Evolutionary conservation across 202 grass and related monocot genomes (phyloP).

Genomic region (Saccharum hybrid): DNA sequence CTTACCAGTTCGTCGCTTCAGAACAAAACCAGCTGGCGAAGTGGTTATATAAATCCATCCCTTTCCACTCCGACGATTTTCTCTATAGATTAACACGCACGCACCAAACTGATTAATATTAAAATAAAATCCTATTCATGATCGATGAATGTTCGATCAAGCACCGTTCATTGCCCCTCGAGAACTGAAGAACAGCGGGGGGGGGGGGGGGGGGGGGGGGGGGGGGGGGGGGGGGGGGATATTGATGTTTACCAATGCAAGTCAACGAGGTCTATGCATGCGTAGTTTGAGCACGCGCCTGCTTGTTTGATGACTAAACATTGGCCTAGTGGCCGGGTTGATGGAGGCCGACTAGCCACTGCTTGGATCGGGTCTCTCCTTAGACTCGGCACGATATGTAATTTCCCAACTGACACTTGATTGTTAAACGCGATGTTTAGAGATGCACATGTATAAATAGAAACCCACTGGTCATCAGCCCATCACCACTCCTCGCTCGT

Average conservation of each 20-base stretch:
- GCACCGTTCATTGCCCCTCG: background rate
- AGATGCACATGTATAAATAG: conserved; percentile 22
- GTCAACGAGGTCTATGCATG: conserved; percentile 6
- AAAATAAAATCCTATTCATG: too few relatives aligned
- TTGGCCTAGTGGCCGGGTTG: background rate
- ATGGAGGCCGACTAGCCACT: background rate
- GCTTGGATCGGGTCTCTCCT: conserved; percentile 36
- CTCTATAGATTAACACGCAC: background rate
- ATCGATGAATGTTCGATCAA: background rate
- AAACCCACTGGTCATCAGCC: background rate
- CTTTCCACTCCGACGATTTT: too few relatives aligned
- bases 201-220: too few relatives aligned
- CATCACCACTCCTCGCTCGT: background rate
- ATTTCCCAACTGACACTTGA: background rate
- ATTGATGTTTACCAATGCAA: background rate
- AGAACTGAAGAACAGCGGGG: background rate
- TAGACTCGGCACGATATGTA: conserved; percentile 21
- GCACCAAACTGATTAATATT: background rate
- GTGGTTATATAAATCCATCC: too few relatives aligned
- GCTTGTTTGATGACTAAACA: conserved; percentile 15
- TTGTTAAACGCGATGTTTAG: background rate
- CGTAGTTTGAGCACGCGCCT: conserved; percentile 29
- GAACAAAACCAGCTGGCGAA: background rate
- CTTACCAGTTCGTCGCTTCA: conserved; percentile 21
- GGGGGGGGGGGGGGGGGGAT: background rate